phyloP scores from a whole-genome alignment of 352 stramenopile species.

The Pythium oligandrum region DNA sequence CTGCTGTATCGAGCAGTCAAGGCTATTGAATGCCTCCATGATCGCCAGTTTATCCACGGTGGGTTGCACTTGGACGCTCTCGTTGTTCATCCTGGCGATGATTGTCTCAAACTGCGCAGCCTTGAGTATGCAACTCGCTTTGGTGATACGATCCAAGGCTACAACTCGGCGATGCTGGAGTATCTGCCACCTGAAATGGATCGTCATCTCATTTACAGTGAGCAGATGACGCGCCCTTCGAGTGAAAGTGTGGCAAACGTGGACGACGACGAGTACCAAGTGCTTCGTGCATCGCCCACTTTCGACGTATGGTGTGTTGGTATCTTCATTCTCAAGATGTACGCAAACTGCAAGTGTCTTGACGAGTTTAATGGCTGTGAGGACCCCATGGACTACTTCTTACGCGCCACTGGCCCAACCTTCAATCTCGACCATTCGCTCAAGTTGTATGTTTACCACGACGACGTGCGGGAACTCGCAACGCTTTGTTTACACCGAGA shows the following conservation, averaged over 20 bases:
- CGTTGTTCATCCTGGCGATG: slow-evolving; percentile 28
- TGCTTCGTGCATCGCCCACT: slow-evolving; percentile 22
- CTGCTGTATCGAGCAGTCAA: slow-evolving; percentile 33
- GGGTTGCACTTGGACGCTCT: slow-evolving; percentile 37
- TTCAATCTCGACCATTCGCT: slow-evolving; percentile 50
- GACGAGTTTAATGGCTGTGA: slow-evolving; percentile 43
- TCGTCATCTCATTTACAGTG: slow-evolving; percentile 25
- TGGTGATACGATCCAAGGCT: slow-evolving; percentile 16
- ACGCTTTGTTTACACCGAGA: slow-evolving; percentile 33
- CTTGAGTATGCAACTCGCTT: slow-evolving; percentile 42
- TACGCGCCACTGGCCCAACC: slow-evolving; percentile 20
- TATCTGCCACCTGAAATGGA: slow-evolving; percentile 48
- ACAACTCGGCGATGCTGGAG: slow-evolving; percentile 21
- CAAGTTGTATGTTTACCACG: slow-evolving; percentile 34
- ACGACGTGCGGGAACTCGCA: slow-evolving; percentile 38
- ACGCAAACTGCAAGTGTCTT: slow-evolving; percentile 34
- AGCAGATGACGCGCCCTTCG: not conserved
- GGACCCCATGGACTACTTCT: slow-evolving; percentile 25
- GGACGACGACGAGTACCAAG: slow-evolving; percentile 13
- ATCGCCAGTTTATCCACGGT: slow-evolving; percentile 46
- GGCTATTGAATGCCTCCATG: slow-evolving; percentile 41
- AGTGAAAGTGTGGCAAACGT: not conserved
- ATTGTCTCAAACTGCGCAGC: slow-evolving; percentile 36
- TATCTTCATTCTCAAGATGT: slow-evolving; percentile 52
- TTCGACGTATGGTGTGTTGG: slow-evolving; percentile 63